phyloP scores from a whole-genome alignment of 495 filamentous ascomycete species.

The Pyronema domesticum region DNA sequence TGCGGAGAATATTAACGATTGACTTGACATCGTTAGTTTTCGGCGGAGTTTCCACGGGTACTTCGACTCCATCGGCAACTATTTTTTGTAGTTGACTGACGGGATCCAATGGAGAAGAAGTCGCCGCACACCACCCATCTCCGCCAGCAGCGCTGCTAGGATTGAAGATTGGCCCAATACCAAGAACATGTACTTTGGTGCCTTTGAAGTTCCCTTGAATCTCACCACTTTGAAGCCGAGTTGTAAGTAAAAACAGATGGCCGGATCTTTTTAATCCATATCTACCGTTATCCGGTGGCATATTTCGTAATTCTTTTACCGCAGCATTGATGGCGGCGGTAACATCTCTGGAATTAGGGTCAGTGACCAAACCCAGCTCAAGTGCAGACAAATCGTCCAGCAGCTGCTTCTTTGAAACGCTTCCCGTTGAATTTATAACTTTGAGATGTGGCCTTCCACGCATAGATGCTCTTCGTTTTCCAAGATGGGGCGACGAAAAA shows the following conservation, averaged over 20 bases:
- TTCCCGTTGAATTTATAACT: slow-evolving; percentile 21
- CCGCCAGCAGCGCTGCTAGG: slow-evolving; percentile 18
- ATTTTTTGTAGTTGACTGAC: neutral
- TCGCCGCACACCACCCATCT: slow-evolving; percentile 14
- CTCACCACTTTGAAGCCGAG: slow-evolving; percentile 12
- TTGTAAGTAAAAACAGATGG: slow-evolving; percentile 18
- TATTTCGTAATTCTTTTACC: slow-evolving; percentile 17
- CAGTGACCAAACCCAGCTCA: neutral
- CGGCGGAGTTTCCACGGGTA: slow-evolving; percentile 1
- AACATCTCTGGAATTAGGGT: slow-evolving; percentile 12
- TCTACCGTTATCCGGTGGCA: slow-evolving; percentile 16
- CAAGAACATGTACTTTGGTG: slow-evolving; percentile 18
- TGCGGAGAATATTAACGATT: slow-evolving; percentile 5
- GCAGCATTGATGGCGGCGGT: slow-evolving; percentile 12
- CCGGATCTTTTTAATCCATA: slow-evolving; percentile 15
- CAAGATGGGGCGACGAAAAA: slow-evolving; percentile 6
- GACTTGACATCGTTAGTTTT: neutral
- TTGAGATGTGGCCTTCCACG: slow-evolving; percentile 6
- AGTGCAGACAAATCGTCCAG: slow-evolving; percentile 15
- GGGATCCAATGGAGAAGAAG: neutral
- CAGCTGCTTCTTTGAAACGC: slow-evolving; percentile 19
- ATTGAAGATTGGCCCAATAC: slow-evolving; percentile 19
- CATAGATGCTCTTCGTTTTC: neutral
- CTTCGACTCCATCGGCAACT: neutral
- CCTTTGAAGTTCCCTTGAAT: slow-evolving; percentile 19